phyloP scores from a whole-genome alignment of 306 rosid species.

The Prinsepia uniflora region DNA sequence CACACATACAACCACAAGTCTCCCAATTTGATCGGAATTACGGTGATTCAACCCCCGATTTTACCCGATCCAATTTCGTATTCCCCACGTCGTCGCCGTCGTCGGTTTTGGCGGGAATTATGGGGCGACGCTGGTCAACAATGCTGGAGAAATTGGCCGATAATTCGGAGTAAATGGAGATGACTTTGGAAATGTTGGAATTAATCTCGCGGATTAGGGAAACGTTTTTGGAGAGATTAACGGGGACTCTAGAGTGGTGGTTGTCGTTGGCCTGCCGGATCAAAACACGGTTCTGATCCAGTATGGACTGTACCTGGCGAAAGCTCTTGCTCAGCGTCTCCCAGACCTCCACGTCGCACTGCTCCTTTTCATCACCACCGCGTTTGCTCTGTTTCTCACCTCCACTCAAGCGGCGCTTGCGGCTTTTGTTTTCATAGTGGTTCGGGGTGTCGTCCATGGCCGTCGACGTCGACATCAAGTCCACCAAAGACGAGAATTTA shows the following conservation, averaged over 20 bases:
- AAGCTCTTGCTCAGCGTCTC: constrained; percentile 43
- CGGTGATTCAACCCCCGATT: background rate
- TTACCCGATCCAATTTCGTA: background rate
- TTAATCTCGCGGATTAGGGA: constrained; percentile 74
- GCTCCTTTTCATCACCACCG: background rate
- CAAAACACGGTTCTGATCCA: constrained; percentile 56
- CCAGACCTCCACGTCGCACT: constrained; percentile 47
- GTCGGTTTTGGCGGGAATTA: constrained; percentile 3
- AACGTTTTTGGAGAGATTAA: constrained; percentile 71
- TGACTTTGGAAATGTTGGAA: constrained; percentile 71
- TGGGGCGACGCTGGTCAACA: constrained; percentile 18
- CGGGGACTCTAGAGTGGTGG: constrained; percentile 62
- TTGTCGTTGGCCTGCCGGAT: constrained; percentile 84
- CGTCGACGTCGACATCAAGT: background rate
- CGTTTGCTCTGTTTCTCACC: too few species aligned
- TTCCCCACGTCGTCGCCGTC: background rate
- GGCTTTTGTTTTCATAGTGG: background rate
- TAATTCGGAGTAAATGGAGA: constrained; percentile 63
- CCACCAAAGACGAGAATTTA: background rate
- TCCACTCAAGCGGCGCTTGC: background rate
- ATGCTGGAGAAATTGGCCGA: constrained; percentile 47
- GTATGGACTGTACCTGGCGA: constrained; percentile 72
- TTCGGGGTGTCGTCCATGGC: background rate
- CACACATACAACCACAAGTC: background rate
- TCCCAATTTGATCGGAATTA: background rate